Base-by-base conservation (phyloP, 202 grass and related monocot species). In the Miscanthus sacchariflorus region DNA sequence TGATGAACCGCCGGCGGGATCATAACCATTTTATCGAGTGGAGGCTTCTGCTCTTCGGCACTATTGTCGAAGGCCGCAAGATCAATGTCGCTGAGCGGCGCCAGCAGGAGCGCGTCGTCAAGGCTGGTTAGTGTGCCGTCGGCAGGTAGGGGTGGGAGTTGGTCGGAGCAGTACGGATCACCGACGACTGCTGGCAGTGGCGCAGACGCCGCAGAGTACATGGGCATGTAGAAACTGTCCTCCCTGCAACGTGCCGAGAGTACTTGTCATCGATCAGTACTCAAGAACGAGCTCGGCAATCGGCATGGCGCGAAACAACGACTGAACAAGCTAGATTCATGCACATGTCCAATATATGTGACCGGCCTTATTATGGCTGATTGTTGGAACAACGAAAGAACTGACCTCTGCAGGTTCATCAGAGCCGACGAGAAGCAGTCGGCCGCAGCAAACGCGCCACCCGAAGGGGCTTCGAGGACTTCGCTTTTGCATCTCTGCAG, bases 61-160 rank as follows among this genome's bases (percentile, higher is more conserved):
- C 48, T 52, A 12, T 63, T 54, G 30, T 30, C 71, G 78, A 91
- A 91, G 0, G 56, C 86, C 10, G 78, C 86, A 3, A 91, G 72
- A 30, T 91, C 82, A 21, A 88, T 85, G 66, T 91, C 90, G 72
- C 66, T 67, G 13, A 91, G 73, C 19, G 70, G 65, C 72, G 39
- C 39, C 39, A n/a, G 44, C 52, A 88, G 40, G 12, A 85, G 77
- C 12, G 54, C 25, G 42, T 88, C 82, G 52, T 91, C 86, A 12
- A 81, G 86, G 30, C 66, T 43, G 13, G 33, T 24, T 1, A 70
- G 80, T 2, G 28, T 27, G 5, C 13, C 9, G 9, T 75, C 76
- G 3, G 17, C n/a, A 8, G 77, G 77, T 3, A 88, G 5, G 6
- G 72, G 38, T 1, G 39, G 82, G 14, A 72, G 68, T 18, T 63